Percentiles rank a stretch among this genome's conserved stretches.
phyloP scores from a whole-genome alignment of 208 protist species.

The Leishmania aethiopica region DNA sequence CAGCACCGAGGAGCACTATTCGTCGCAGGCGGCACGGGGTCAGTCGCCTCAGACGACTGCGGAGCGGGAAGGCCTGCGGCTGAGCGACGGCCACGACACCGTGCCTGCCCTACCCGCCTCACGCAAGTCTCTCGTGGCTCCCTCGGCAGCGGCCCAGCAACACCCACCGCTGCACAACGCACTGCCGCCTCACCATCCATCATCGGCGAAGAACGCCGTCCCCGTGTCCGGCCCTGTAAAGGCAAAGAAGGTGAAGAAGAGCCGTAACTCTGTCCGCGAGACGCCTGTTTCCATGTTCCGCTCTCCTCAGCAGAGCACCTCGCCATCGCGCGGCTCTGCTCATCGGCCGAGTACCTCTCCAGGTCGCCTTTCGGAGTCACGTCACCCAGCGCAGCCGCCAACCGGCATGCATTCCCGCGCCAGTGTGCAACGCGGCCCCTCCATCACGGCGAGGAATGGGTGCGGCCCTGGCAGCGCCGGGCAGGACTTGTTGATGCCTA shows the following conservation, averaged over 20 bases:
- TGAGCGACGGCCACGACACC: constrained; percentile 7
- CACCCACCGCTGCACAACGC: neutral
- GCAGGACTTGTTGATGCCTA: constrained; percentile 30
- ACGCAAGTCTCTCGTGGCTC: constrained; percentile 15
- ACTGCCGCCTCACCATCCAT: neutral
- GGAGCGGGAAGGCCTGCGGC: neutral
- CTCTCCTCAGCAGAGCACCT: constrained; percentile 18
- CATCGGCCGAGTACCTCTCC: constrained; percentile 26
- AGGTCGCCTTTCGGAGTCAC: constrained; percentile 2
- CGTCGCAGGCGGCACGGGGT: neutral
- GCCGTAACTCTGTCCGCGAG: constrained; percentile 2
- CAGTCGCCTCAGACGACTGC: neutral
- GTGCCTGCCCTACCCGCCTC: neutral
- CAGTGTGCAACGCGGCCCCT: constrained; percentile 13
- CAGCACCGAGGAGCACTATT: constrained; percentile 20
- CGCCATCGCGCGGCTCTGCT: constrained; percentile 27
- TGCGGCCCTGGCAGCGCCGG: neutral
- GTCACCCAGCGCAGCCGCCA: constrained; percentile 1
- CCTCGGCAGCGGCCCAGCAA: neutral
- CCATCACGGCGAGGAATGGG: constrained; percentile 3
- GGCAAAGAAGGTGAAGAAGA: constrained; percentile 27
- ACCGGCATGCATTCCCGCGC: neutral
- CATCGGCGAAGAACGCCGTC: neutral
- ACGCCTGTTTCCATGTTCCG: neutral
- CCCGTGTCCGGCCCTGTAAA: neutral